Base-by-base conservation (phyloP, 1,284 basidiomycete genomes). In the Cerrena zonata region DNA sequence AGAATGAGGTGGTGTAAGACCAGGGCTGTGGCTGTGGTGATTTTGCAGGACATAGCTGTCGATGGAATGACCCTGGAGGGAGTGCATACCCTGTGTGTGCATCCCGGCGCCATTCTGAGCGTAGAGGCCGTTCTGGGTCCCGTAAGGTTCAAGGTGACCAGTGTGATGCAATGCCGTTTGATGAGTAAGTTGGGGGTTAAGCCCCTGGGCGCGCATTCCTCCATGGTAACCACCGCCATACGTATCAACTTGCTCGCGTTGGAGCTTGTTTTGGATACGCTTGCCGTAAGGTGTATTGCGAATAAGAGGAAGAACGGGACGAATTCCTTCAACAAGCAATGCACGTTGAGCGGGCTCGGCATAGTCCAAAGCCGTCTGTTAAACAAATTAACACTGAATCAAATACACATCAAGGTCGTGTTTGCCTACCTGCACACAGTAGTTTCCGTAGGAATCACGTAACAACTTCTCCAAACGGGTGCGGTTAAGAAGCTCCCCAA, bases 281-380 rank as follows among this genome's bases (percentile, higher is more conserved):
- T 97, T 97, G 61, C 94, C 94, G 63, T 97, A 97, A 2, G 94
- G 94, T 3, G 94, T 97, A 72, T 96, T 97, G 62, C 94, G 88
- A 65, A 97, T 96, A 56, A 96, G 79, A 2, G 92, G 94, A 25
- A 97, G 78, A 54, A 96, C 93, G n/a, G 94, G 94, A 49, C 94
- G 88, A 65, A 97, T 97, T 60, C 91, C 91, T 65, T 96, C 93
- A 30, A 97, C 91, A 39, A 97, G 83, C 59, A 85, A 68, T 10
- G 78, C 85, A 43, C 94, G 88, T 69, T 97, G 94, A 21, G 68
- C 75, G 27, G 92, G 87, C 60, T 96, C 94, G 46, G 94, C 93
- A 59, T 96, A 97, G 66, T 97, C 94, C 53, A 97, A 75, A 38
- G 94, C 94, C 53, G 94, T 97, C 85, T 96, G 37, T 39, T 51